Evolutionary conservation across 345 rosid genomes (phyloP).

Genomic region (Eucalyptus dawsonii): DNA sequence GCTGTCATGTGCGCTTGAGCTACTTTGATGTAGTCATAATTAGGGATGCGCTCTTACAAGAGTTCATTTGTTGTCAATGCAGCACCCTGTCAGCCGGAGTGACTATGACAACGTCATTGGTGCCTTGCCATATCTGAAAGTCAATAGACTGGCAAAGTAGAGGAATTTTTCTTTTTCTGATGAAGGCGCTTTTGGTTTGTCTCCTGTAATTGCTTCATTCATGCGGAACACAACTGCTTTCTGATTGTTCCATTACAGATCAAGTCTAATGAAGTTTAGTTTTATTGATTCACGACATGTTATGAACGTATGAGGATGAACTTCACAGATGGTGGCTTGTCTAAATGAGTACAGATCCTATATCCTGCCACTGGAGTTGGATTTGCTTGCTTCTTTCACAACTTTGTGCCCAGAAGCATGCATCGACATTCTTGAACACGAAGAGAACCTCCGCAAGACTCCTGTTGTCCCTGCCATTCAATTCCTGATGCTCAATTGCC

Average conservation of each 20-base stretch:
- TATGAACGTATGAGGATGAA: not conserved
- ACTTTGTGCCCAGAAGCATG: no score
- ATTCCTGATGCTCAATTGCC: not conserved
- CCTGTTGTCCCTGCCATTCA: not conserved
- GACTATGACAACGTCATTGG: conserved; percentile 91
- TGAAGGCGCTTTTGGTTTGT: not conserved
- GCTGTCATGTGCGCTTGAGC: not conserved
- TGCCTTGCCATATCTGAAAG: conserved; percentile 79
- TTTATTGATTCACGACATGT: not conserved
- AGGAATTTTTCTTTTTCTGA: not conserved
- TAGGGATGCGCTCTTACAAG: not conserved
- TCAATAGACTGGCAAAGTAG: conserved; percentile 62
- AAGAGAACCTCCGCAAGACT: not conserved
- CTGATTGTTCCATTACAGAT: not conserved
- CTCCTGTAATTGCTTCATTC: not conserved
- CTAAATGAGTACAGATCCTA: not conserved
- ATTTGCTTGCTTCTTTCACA: not conserved
- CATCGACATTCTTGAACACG: not conserved
- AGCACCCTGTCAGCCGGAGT: conserved; percentile 56
- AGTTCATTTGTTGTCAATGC: not conserved
- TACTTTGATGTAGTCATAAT: not conserved
- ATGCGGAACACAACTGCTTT: not conserved
- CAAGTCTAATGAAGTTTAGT: not conserved
- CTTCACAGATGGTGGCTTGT: not conserved
- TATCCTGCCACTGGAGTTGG: not conserved